Evolutionary conservation across 2,329 filamentous ascomycete genomes (phyloP).

Genomic region (Claviceps pazoutovae): DNA sequence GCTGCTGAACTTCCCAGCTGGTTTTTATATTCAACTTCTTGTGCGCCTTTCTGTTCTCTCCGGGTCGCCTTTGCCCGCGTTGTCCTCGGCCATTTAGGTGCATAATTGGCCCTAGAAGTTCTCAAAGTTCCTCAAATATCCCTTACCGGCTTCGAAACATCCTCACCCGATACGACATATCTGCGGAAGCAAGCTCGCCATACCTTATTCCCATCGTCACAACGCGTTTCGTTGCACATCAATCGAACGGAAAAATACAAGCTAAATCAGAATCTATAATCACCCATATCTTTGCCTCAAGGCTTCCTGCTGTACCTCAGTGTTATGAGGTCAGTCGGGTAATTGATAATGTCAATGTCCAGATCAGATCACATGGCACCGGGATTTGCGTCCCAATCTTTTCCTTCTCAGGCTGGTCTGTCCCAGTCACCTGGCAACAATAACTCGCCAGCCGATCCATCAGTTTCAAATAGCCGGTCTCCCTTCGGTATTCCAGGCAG

Average conservation of each 20-base stretch:
- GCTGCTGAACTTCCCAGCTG: slow-evolving; percentile 13
- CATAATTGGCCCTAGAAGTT: not conserved
- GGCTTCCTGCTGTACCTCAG: slow-evolving; percentile 2
- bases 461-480: slow-evolving; percentile 50
- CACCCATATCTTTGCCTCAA: not conserved
- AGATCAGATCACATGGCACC: slow-evolving; percentile 78
- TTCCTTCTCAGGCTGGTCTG: slow-evolving; percentile 47
- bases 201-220: not conserved
- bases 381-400: slow-evolving; percentile 61
- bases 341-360: slow-evolving; percentile 89
- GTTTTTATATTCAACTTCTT: slow-evolving; percentile 3
- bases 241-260: slow-evolving; percentile 1
- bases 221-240: not conserved
- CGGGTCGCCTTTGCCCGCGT: not conserved
- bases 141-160: not conserved
- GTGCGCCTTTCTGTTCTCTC: slow-evolving; percentile 2
- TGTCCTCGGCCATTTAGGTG: not conserved
- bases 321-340: slow-evolving; percentile 24
- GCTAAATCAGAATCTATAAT: slow-evolving; percentile 1
- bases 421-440: slow-evolving; percentile 69
- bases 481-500: slow-evolving; percentile 56
- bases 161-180: not conserved
- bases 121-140: not conserved
- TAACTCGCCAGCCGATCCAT: slow-evolving; percentile 66
- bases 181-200: not conserved